phyloP scores from a whole-genome alignment of 2,329 filamentous ascomycete genomes.

The Phaeoacremonium minimum region DNA sequence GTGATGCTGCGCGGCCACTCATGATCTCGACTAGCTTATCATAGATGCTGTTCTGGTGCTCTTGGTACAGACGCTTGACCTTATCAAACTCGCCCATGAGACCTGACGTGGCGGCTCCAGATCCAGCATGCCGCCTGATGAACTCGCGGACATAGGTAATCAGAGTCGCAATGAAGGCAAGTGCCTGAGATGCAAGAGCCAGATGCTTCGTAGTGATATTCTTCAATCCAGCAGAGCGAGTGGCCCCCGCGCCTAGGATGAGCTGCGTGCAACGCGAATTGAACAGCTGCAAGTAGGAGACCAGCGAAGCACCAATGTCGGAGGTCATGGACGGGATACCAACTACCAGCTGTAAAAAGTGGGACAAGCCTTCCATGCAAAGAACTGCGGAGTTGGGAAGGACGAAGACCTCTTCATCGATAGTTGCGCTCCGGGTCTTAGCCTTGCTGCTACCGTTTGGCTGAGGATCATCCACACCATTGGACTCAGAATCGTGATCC shows the following conservation, averaged over 20 bases:
- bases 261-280: constrained; percentile 96
- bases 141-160: constrained; percentile 91
- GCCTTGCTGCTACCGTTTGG: constrained; percentile 52
- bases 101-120: constrained; percentile 45
- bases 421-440: constrained; percentile 66
- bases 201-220: constrained; percentile 97
- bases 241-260: constrained; percentile 91
- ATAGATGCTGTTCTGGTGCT: constrained; percentile 86
- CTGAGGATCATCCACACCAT: constrained; percentile 25
- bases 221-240: constrained; percentile 79
- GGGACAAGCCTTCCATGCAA: constrained; percentile 76
- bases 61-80: constrained; percentile 75
- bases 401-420: constrained; percentile 82
- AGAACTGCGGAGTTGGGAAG: constrained; percentile 79
- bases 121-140: constrained; percentile 68
- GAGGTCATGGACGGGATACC: constrained; percentile 85
- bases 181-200: constrained; percentile 81
- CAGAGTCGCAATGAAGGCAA: constrained; percentile 82
- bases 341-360: constrained; percentile 77
- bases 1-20: constrained; percentile 68
- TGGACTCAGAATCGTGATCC: constrained; percentile 28
- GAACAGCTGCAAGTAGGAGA: constrained; percentile 88
- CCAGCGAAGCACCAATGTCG: constrained; percentile 73
- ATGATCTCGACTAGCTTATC: constrained; percentile 94
- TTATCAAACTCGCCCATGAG: constrained; percentile 86